Conservation (phyloP, 176 grass and related monocot genomes). For the Rhipidocladum racemiflorum region DNA sequence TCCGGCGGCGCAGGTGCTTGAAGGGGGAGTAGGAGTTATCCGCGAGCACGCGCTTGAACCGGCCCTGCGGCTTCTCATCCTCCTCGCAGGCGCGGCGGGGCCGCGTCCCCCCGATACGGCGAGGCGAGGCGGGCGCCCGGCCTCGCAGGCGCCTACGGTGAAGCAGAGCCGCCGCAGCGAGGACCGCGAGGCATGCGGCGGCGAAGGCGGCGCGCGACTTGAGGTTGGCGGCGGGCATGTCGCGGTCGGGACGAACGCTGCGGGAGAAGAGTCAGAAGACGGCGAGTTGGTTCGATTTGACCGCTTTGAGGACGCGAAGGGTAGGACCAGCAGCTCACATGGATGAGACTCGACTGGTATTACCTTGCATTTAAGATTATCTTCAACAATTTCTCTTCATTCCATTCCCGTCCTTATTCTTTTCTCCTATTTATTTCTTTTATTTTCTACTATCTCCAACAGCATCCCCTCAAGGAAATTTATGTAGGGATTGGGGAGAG, state of each 20-base stretch:
- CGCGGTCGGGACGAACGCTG: not conserved
- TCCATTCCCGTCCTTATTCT: too few relatives aligned
- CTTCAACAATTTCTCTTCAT: too few relatives aligned
- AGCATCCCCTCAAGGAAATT: too few relatives aligned
- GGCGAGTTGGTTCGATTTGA: not conserved
- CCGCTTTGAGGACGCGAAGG: not conserved
- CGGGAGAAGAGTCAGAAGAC: not conserved
- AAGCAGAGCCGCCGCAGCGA: slow-evolving; percentile 44
- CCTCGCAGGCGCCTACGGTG: slow-evolving; percentile 27
- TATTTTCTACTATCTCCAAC: too few relatives aligned
- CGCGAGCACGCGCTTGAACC: slow-evolving; percentile 72
- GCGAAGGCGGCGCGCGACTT: slow-evolving; percentile 33
- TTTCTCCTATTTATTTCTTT: too few relatives aligned
- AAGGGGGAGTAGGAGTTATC: slow-evolving; percentile 78
- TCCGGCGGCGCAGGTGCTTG: slow-evolving; percentile 66
- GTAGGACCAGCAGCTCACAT: not conserved
- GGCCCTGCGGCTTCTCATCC: slow-evolving; percentile 74
- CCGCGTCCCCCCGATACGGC: slow-evolving; percentile 7
- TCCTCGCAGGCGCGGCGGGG: slow-evolving; percentile 41
- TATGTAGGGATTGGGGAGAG: too few relatives aligned
- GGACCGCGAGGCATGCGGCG: slow-evolving; percentile 31
- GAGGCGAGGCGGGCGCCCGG: not conserved
- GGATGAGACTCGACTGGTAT: too few relatives aligned
- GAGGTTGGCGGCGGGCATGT: slow-evolving; percentile 41
- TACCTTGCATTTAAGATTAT: too few relatives aligned